Percentiles rank a stretch among this genome's conserved stretches.
Evolutionary conservation across 805 yeast species (phyloP).

Genomic region (Priceomyces carsonii): DNA sequence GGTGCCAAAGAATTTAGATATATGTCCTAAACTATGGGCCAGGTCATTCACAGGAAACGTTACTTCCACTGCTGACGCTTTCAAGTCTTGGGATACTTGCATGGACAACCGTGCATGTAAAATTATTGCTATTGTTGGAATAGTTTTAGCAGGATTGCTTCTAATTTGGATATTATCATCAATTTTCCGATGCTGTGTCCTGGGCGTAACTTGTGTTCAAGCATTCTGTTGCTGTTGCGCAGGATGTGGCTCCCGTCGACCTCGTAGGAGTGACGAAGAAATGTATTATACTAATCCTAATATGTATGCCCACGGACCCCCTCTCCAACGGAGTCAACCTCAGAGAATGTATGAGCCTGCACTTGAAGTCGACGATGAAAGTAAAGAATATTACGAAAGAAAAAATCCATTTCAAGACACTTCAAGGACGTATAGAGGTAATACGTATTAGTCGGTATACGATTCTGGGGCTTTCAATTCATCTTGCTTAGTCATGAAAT

Average conservation of each 20-base stretch:
- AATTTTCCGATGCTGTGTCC: slow-evolving; percentile 56
- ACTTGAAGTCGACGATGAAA: not conserved
- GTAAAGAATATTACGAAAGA: slow-evolving; percentile 2
- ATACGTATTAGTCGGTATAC: too few relatives aligned
- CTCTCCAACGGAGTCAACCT: slow-evolving; percentile 5
- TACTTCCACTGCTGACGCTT: slow-evolving; percentile 47
- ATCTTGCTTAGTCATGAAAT: too few relatives aligned
- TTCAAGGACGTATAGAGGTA: slow-evolving; percentile 4
- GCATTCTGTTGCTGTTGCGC: slow-evolving; percentile 52
- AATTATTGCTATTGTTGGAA: slow-evolving; percentile 73
- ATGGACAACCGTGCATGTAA: slow-evolving; percentile 78
- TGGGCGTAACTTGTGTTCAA: slow-evolving; percentile 48
- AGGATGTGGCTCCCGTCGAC: slow-evolving; percentile 21
- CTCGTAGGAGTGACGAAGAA: slow-evolving; percentile 26
- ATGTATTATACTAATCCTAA: slow-evolving; percentile 38
- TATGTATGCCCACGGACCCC: slow-evolving; percentile 30
- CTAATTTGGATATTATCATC: slow-evolving; percentile 58
- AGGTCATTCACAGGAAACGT: slow-evolving; percentile 17
- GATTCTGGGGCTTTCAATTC: too few relatives aligned
- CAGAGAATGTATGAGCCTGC: slow-evolving; percentile 6
- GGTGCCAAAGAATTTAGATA: slow-evolving; percentile 2
- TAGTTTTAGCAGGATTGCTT: slow-evolving; percentile 56
- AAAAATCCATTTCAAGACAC: slow-evolving; percentile 6
- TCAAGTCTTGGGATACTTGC: slow-evolving; percentile 73
- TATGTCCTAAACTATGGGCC: slow-evolving; percentile 6